phyloP scores from a whole-genome alignment of 352 stramenopile species.

The Globisporangium yorkense region DNA sequence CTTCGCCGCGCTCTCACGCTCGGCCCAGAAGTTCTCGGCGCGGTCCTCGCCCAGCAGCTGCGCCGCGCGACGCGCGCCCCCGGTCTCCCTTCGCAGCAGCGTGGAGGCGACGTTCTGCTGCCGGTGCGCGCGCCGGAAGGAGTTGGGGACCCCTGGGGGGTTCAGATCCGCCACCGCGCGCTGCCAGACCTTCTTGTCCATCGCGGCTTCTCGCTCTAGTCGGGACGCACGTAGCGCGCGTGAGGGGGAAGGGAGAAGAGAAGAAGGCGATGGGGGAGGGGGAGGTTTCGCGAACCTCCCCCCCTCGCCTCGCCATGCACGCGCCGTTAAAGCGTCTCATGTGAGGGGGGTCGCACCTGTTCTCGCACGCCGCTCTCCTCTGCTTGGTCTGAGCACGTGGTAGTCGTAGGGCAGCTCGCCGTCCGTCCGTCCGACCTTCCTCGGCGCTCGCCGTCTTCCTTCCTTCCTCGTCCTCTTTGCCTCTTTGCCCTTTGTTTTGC shows the following conservation, averaged over 20 bases:
- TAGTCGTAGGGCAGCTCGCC: no score
- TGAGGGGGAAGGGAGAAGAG: neutral
- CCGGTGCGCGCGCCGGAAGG: constrained; percentile 55
- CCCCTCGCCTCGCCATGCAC: neutral
- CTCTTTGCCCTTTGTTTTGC: no score
- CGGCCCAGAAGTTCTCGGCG: constrained; percentile 71
- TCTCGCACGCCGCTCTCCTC: neutral
- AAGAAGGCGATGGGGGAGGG: neutral
- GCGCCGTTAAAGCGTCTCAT: no score
- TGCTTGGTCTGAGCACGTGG: no score
- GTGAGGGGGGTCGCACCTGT: neutral
- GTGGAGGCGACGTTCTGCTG: constrained; percentile 67
- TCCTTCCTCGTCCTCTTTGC: no score
- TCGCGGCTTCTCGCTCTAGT: neutral
- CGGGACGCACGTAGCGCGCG: neutral
- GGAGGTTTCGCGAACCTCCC: neutral
- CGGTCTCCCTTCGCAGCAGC: constrained; percentile 54
- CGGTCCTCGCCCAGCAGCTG: constrained; percentile 41
- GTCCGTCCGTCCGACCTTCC: no score
- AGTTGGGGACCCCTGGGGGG: constrained; percentile 67
- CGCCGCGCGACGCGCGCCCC: constrained; percentile 33
- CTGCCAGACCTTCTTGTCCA: constrained; percentile 70
- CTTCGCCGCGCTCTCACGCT: constrained; percentile 73
- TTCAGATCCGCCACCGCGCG: constrained; percentile 63
- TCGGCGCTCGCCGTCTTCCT: no score